Conservation (phyloP, 495 filamentous ascomycete genomes). For the Penicillium roqueforti region DNA sequence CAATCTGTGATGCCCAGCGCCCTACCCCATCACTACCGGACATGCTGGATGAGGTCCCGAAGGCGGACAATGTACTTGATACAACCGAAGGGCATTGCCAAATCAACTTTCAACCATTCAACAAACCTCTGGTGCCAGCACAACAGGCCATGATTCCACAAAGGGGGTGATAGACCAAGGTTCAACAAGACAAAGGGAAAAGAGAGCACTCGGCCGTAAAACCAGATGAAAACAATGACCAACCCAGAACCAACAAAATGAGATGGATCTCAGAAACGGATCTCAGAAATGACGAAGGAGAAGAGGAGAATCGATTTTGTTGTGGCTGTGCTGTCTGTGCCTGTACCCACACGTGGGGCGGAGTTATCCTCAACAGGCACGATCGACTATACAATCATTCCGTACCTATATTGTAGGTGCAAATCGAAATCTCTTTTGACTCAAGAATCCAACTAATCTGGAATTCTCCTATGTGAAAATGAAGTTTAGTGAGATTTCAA, state of each 20-base stretch:
- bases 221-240: not conserved
- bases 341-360: slow-evolving; percentile 2
- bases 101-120: slow-evolving; percentile 5
- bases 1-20: slow-evolving; percentile 8
- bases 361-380: not conserved
- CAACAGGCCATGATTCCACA: not conserved
- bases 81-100: slow-evolving; percentile 21
- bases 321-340: slow-evolving; percentile 7
- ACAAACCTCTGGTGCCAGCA: not conserved
- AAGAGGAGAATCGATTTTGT: not conserved
- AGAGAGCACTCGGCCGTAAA: not conserved
- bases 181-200: not conserved
- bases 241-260: slow-evolving; percentile 22
- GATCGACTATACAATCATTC: no score
- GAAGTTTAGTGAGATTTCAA: not conserved
- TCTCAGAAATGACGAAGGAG: slow-evolving; percentile 50
- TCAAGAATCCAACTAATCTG: not conserved
- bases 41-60: slow-evolving; percentile 21
- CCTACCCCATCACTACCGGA: slow-evolving; percentile 14
- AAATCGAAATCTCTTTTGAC: no score
- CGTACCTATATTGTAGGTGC: no score
- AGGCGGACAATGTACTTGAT: slow-evolving; percentile 2
- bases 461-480: not conserved
- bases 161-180: no score
- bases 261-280: slow-evolving; percentile 57